Evolutionary conservation across 306 rosid species (phyloP).

Genomic region (Vigna trinervia): DNA sequence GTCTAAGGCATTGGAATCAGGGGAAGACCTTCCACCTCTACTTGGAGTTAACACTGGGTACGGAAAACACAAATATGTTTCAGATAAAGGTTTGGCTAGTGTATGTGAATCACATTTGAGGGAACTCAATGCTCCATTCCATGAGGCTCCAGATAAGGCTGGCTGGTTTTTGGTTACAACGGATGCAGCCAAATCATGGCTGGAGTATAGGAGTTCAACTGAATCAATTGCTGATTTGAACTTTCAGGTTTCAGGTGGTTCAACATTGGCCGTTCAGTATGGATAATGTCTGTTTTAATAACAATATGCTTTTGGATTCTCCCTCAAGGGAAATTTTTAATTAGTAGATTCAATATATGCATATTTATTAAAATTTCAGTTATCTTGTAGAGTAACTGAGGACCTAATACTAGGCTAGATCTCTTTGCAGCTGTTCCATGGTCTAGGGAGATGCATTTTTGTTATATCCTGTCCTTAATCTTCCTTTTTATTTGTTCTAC

Average conservation of each 20-base stretch:
- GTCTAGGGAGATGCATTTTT: conserved; percentile 10
- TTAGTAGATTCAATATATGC: not conserved
- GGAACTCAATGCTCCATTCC: conserved; percentile 80
- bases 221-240: conserved; percentile 47
- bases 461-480: not conserved
- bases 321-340: conserved; percentile 10
- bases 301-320: conserved; percentile 33
- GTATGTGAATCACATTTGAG: conserved; percentile 78
- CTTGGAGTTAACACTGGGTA: conserved; percentile 91
- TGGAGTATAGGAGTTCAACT: conserved; percentile 66
- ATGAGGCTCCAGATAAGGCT: conserved; percentile 71
- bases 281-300: conserved; percentile 39
- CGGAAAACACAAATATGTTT: conserved; percentile 72
- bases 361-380: not conserved
- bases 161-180: conserved; percentile 88
- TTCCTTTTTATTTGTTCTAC: not conserved
- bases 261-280: conserved; percentile 30
- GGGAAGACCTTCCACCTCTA: conserved; percentile 81
- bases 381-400: not conserved
- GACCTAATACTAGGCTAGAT: conserved; percentile 4
- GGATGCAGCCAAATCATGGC: conserved; percentile 82
- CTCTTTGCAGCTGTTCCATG: not conserved
- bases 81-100: conserved; percentile 70
- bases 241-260: conserved; percentile 29
- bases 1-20: conserved; percentile 61